Base-by-base conservation (phyloP, 306 rosid genomes). In the Castanospermum australe region DNA sequence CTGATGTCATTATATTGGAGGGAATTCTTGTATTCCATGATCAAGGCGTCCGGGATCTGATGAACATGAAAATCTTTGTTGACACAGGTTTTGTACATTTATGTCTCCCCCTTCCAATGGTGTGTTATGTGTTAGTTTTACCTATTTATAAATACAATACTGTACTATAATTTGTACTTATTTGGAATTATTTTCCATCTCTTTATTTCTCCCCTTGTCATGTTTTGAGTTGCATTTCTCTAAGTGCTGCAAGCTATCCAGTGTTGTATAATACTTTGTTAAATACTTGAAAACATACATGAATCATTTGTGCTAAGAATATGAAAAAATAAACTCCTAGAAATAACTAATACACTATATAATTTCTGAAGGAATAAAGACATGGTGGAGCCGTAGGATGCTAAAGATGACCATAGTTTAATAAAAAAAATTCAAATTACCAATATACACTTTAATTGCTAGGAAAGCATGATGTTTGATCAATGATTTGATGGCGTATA, bases 11-110 rank as follows among this genome's bases (percentile, higher is more conserved):
- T 68, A 95, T 95, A 79, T 72, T 95, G 89, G 99, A 95, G 85
- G 99, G 99, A 42, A 95, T 95, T 91, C 91, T 95, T 61, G 98
- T 95, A 62, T 95, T 95, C 90, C 99, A 95, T 56, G 99, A 95
- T 51, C 99, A 88, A 73, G 90, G 85, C 47, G 95, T 95, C 20
- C 97, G 99, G 25, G 90, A 89, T 84, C 86, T 95, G 75, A 95
- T 95, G 99, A 91, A 91, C 86, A 95, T 92, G 93, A 95, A 95
- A 90, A 95, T 95, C 78, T 95, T 95, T 88, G 99, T 92, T 50
- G 99, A 95, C 73, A 83, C 98, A 88, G 99, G 99, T 95, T 74
- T 79, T 71, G 44, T 21, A 71, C 11, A 17, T 59, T 73, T 80
- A 45, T 47, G 33, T 81, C 56, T 35, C 48, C 15, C 6, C 45